These are phyloP conservation scores for Hypoxylon sp. DNA, from an alignment of 2,329 filamentous ascomycete species.

Conservation along the genomic window DNA sequence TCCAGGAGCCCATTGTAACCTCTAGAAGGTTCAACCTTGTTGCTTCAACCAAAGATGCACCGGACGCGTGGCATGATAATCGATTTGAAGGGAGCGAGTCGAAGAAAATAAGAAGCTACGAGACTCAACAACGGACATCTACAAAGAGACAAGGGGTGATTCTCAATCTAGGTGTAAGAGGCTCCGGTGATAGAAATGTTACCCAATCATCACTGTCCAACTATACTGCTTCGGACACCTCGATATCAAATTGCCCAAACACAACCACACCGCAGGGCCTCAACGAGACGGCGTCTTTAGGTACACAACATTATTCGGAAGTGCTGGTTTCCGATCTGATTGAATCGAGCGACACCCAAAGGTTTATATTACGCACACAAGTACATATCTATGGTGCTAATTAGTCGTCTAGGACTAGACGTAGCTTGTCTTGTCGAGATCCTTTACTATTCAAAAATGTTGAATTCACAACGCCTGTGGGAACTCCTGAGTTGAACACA, in stretches of 20 bases:
- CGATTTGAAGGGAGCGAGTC: neutral
- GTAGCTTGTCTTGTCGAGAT: slow-evolving; percentile 21
- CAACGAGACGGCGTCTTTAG: neutral
- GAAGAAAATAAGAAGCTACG: neutral
- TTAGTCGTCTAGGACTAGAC: slow-evolving; percentile 31
- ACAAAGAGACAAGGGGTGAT: slow-evolving; percentile 44
- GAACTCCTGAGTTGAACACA: slow-evolving; percentile 23
- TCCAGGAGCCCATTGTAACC: slow-evolving; percentile 38
- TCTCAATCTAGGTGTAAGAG: slow-evolving; percentile 27
- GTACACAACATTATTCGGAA: neutral
- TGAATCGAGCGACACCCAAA: slow-evolving; percentile 11
- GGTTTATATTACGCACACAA: slow-evolving; percentile 9
- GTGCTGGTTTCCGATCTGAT: neutral
- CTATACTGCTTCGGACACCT: slow-evolving; percentile 22
- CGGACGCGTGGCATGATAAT: slow-evolving; percentile 2
- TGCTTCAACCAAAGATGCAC: slow-evolving; percentile 13
- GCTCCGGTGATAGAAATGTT: neutral
- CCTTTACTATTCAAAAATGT: slow-evolving; percentile 47
- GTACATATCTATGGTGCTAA: slow-evolving; percentile 12
- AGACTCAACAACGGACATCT: slow-evolving; percentile 21
- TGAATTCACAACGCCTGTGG: slow-evolving; percentile 44
- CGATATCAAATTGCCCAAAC: neutral
- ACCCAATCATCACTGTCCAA: slow-evolving; percentile 9
- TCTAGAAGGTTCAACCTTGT: slow-evolving; percentile 44
- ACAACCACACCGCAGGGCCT: slow-evolving; percentile 14